Evolutionary conservation across 2,329 filamentous ascomycete genomes (phyloP), one percentile per base, ranked within the genome.

Genomic region (Colletotrichum echinochloae): DNA sequence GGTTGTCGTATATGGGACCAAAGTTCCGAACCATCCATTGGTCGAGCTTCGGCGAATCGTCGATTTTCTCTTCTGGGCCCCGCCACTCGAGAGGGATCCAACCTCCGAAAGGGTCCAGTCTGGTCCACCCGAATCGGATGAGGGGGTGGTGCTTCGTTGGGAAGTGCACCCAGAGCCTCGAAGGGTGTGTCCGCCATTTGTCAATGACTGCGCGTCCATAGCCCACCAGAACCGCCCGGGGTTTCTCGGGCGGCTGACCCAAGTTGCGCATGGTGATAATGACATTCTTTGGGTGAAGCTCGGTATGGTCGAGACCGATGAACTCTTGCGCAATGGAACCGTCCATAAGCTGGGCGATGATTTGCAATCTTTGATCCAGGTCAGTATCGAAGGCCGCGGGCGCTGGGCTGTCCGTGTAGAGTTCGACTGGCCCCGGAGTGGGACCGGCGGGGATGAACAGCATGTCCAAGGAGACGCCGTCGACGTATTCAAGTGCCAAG

Each of bases 281-380:
- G 0, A 67, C 9, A 2, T 67, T 67, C 4, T 8, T 5, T 1
- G 41, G 41, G 20, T 28, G 33, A 2, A 67, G 2, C 3, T 56
- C 3, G 41, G 18, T 23, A 1, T 63, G 57, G 8, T 67, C 30
- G 6, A 66, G 37, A 11, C 59, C 65, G 8, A 26, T 4, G 1
- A 23, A 57, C 6, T 67, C 65, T 7, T 67, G 23, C 1, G 65
- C 16, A 2, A 67, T 5, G 3, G 41, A 55, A 0, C 65, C 57
- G n/a, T 56, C 33, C 41, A 67, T 63, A 30, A 67, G 30, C 59
- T 56, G 35, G 7, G 5, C 39, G 3, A 67, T 51, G 8, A 56
- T 23, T 5, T 55, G 20, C 49, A 67, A 39, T 5, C 65, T 49
- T 1, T 16, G 5, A 7, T 23, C 16, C 12, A 11, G 39, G n/a